Conservation (phyloP, 2,329 filamentous ascomycete species). For the Colletotrichum aenigma region DNA sequence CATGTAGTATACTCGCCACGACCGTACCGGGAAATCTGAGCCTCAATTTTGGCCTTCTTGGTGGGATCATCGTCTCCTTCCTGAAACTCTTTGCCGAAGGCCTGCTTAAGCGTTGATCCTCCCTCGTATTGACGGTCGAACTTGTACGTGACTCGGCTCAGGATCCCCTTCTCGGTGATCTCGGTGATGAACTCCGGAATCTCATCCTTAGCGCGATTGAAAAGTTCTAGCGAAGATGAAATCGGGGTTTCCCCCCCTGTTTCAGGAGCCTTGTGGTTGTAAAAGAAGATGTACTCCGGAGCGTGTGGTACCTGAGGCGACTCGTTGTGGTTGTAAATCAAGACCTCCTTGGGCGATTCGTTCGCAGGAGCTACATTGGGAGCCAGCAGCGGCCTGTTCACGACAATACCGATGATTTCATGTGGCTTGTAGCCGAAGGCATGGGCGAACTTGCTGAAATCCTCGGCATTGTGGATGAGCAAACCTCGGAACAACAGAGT, state of each 20-base stretch:
- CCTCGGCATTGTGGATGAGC: slow-evolving; percentile 46
- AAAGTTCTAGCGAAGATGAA: slow-evolving; percentile 52
- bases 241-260: slow-evolving; percentile 45
- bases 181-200: slow-evolving; percentile 50
- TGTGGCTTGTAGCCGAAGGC: slow-evolving; percentile 48
- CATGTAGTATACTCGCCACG: slow-evolving; percentile 49
- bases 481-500: slow-evolving; percentile 50
- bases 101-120: slow-evolving; percentile 45
- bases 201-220: slow-evolving; percentile 45
- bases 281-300: slow-evolving; percentile 57
- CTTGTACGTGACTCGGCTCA: slow-evolving; percentile 41
- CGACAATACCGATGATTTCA: slow-evolving; percentile 55
- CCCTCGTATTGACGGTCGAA: slow-evolving; percentile 46
- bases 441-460: slow-evolving; percentile 53
- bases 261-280: slow-evolving; percentile 42
- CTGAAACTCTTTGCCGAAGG: slow-evolving; percentile 51
- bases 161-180: slow-evolving; percentile 47
- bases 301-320: slow-evolving; percentile 55
- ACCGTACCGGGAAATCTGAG: slow-evolving; percentile 51
- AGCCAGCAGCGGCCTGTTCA: slow-evolving; percentile 38
- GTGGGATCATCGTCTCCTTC: slow-evolving; percentile 47
- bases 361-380: slow-evolving; percentile 40
- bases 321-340: slow-evolving; percentile 57
- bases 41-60: slow-evolving; percentile 46
- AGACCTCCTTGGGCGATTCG: slow-evolving; percentile 49